Percentiles rank a stretch among this genome's conserved stretches.
phyloP scores from a whole-genome alignment of 305 asterid genomes.

The Solanum hybrid region DNA sequence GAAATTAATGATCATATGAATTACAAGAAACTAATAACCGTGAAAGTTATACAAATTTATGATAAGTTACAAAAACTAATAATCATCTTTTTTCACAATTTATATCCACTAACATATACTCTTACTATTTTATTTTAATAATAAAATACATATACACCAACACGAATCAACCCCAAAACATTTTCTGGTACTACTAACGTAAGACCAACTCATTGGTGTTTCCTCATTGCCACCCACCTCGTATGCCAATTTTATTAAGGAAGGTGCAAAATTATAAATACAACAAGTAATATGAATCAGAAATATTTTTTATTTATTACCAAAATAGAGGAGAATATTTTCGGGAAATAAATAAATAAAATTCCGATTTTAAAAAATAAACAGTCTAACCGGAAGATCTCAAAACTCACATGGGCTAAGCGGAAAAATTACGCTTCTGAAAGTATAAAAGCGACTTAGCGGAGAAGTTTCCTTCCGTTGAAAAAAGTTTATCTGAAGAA shows the following conservation, averaged over 20 bases:
- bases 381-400: not conserved
- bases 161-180: too few relatives aligned
- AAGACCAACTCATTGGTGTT: not conserved
- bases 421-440: not conserved
- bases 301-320: too few relatives aligned
- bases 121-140: too few relatives aligned
- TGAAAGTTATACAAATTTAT: too few relatives aligned
- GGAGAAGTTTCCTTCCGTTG: slow-evolving; percentile 1
- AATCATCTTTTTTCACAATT: too few relatives aligned
- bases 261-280: not conserved
- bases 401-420: not conserved
- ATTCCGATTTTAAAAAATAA: not conserved
- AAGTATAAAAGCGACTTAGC: not conserved
- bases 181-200: too few relatives aligned
- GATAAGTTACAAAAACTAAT: too few relatives aligned
- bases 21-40: too few relatives aligned
- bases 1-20: too few relatives aligned
- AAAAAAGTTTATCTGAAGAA: not conserved
- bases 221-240: not conserved
- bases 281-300: not conserved
- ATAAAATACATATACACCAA: too few relatives aligned
- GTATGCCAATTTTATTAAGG: not conserved
- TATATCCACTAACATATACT: not conserved
- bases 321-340: not conserved
- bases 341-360: not conserved